These are phyloP conservation scores for Sordariomycetes sp. DNA, from an alignment of 2,329 filamentous ascomycete species.

Conservation along the genomic window DNA sequence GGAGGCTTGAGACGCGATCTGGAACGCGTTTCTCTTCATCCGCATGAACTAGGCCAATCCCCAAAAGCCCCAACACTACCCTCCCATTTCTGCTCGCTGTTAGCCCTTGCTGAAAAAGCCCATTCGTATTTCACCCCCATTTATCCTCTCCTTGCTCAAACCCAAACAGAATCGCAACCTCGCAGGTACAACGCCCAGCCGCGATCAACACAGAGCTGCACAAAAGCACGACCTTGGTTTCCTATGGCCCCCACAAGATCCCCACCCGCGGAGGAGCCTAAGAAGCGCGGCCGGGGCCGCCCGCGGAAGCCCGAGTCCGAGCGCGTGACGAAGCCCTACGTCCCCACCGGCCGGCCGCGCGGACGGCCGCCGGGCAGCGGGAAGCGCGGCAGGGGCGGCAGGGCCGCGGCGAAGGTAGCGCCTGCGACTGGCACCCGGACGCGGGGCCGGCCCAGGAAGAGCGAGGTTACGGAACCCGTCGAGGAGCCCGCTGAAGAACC, in stretches of 20 bases:
- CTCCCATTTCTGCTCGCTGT: not conserved
- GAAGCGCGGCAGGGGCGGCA: constrained; percentile 12
- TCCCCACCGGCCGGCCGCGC: constrained; percentile 32
- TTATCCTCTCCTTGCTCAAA: not conserved
- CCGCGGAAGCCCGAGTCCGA: constrained; percentile 8
- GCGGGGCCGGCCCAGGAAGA: constrained; percentile 18
- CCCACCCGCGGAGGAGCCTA: constrained; percentile 18
- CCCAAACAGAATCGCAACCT: not conserved
- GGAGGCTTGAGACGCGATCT: constrained; percentile 4
- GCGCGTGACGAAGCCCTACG: constrained; percentile 18
- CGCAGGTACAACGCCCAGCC: no score
- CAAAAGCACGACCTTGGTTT: not conserved
- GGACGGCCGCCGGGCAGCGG: constrained; percentile 33
- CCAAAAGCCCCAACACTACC: not conserved
- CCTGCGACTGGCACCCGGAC: not conserved
- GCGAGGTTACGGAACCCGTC: not conserved
- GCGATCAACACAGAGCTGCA: not conserved
- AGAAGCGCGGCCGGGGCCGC: constrained; percentile 3
- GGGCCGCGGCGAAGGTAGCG: not conserved
- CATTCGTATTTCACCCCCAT: not conserved
- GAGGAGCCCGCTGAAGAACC: no score
- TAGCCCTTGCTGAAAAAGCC: not conserved
- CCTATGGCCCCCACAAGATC: constrained; percentile 4
- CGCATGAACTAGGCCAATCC: constrained; percentile 1
- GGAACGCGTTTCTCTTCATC: constrained; percentile 6